Conservation (phyloP, 257 asterid genomes). For the Solanum peruvianum region DNA sequence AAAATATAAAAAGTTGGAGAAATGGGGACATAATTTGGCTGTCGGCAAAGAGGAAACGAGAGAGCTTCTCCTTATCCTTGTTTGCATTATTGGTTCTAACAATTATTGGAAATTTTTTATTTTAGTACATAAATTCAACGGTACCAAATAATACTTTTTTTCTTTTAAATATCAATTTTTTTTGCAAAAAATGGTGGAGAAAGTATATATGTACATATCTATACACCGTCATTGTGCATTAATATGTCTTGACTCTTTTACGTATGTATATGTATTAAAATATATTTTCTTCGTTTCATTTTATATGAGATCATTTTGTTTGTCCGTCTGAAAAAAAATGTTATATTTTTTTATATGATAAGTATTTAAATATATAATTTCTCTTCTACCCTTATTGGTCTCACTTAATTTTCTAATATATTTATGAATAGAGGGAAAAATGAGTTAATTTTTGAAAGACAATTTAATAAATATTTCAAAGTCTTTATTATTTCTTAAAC, state of each 20-base stretch:
- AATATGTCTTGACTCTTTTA: not conserved
- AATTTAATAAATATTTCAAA: too few relatives aligned
- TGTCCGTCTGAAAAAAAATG: accelerated
- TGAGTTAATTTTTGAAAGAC: too few relatives aligned
- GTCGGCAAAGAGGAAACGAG: slow-evolving; percentile 75
- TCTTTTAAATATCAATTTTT: not conserved
- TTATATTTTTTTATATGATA: too few relatives aligned
- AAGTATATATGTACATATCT: not conserved
- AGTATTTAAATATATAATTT: too few relatives aligned
- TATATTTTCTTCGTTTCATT: accelerated
- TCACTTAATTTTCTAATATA: too few relatives aligned
- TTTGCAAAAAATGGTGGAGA: not conserved
- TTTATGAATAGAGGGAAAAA: too few relatives aligned
- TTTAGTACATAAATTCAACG: not conserved
- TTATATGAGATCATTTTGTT: too few relatives aligned
- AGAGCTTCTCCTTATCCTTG: not conserved
- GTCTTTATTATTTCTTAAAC: too few relatives aligned
- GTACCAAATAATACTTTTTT: not conserved
- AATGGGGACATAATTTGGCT: slow-evolving; percentile 21
- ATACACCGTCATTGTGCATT: not conserved
- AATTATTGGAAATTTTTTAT: not conserved
- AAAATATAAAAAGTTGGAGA: not conserved
- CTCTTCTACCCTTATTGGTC: too few relatives aligned
- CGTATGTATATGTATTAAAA: not conserved
- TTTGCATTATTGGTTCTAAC: not conserved